These are phyloP conservation scores for Candida anutae DNA, from an alignment of 1,139 yeast genomes.

Conservation along the genomic window DNA sequence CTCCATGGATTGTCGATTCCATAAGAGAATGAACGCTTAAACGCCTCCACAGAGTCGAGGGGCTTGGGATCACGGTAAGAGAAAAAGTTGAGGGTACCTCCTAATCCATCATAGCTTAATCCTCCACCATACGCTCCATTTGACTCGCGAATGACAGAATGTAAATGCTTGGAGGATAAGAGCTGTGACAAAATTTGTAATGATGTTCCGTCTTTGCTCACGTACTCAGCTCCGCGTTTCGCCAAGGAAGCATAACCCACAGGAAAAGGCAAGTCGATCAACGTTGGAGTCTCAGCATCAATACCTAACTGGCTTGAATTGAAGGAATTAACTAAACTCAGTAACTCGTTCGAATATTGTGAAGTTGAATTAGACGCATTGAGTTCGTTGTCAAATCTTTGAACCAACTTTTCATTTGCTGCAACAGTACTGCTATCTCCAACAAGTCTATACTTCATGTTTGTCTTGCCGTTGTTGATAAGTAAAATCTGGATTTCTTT, in stretches of 20 bases:
- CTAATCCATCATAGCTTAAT: constrained; percentile 70
- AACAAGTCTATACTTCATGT: constrained; percentile 50
- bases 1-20: constrained; percentile 48
- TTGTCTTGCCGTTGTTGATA: constrained; percentile 19
- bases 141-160: constrained; percentile 84
- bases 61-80: constrained; percentile 95
- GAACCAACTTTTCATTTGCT: constrained; percentile 34
- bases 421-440: constrained; percentile 41
- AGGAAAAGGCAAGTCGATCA: constrained; percentile 76
- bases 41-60: constrained; percentile 54
- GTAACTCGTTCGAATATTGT: constrained; percentile 2
- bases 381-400: constrained; percentile 22
- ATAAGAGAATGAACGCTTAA: constrained; percentile 48
- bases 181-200: constrained; percentile 77
- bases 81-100: constrained; percentile 74
- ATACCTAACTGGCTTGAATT: constrained; percentile 7
- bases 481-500: constrained; percentile 45
- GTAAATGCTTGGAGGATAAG: constrained; percentile 75
- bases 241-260: constrained; percentile 79
- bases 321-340: constrained; percentile 5
- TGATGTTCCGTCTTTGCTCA: constrained; percentile 72
- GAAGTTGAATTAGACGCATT: background rate
- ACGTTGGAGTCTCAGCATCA: constrained; percentile 19
- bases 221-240: constrained; percentile 58
- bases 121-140: constrained; percentile 99